phyloP scores from a whole-genome alignment of 495 filamentous ascomycete species.

The Hamigera avellanea region DNA sequence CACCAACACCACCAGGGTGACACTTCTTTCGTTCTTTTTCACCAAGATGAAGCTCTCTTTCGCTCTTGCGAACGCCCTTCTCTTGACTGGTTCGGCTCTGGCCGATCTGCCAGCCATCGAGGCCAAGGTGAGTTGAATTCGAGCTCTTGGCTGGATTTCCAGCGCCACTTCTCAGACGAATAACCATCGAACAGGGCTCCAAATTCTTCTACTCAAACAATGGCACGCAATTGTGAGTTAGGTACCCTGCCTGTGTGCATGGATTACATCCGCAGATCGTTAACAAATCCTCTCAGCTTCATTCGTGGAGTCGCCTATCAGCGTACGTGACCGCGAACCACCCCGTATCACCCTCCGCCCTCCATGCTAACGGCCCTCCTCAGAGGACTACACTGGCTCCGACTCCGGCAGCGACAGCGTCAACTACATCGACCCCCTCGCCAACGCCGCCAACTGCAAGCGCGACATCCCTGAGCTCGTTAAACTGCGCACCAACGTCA shows the following conservation, averaged over 20 bases:
- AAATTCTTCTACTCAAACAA: conserved; percentile 74
- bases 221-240: conserved; percentile 64
- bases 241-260: no score
- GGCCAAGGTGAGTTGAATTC: conserved; percentile 44
- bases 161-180: conserved; percentile 4
- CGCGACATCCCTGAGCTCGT: conserved; percentile 76
- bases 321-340: conserved; percentile 24
- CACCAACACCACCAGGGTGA: no score
- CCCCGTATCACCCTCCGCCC: conserved; percentile 1
- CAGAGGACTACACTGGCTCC: conserved; percentile 37
- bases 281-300: conserved; percentile 27
- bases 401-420: conserved; percentile 19
- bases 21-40: no score
- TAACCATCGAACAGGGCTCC: conserved; percentile 36
- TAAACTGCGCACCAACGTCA: conserved; percentile 72
- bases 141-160: no score
- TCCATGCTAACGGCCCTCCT: conserved; percentile 5
- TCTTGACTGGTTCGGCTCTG: conserved; percentile 39
- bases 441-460: conserved; percentile 53
- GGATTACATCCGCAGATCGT: no score
- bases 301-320: conserved; percentile 90
- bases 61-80: conserved; percentile 26
- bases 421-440: conserved; percentile 56
- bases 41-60: conserved; percentile 30
- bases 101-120: conserved; percentile 56